A percentile compares a stretch with the other conserved stretches of the same genome.
Conservation (phyloP, 73 alveolate species). For the Symbiodinium natans region DNA sequence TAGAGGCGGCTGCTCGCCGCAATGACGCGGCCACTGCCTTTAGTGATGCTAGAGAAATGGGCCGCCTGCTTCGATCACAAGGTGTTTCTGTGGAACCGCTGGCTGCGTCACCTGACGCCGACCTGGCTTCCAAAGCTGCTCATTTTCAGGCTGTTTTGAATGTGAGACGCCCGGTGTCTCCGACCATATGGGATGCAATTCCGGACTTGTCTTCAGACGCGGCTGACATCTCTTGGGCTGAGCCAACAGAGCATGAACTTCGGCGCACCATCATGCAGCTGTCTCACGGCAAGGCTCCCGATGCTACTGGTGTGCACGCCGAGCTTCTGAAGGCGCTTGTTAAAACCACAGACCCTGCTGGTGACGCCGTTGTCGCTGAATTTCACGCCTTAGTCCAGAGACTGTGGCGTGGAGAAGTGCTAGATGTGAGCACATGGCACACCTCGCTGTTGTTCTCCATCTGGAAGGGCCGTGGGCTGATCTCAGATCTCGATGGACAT, state of each 20-base stretch:
- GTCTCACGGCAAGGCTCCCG: background rate
- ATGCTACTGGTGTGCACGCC: conserved; percentile 31
- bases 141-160: background rate
- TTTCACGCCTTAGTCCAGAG: background rate
- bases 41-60: background rate
- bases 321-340: background rate
- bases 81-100: background rate
- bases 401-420: background rate
- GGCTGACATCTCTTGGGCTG: background rate
- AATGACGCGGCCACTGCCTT: background rate
- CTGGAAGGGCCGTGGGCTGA: background rate
- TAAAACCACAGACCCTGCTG: background rate
- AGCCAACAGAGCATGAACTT: background rate
- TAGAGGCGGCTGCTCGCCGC: conserved; percentile 37
- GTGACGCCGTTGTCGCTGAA: background rate
- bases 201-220: background rate
- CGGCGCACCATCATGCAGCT: background rate
- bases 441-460: background rate
- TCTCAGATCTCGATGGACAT: background rate
- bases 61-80: background rate
- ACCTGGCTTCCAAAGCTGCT: background rate
- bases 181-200: background rate
- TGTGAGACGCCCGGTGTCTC: background rate
- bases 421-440: background rate
- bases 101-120: background rate